phyloP scores from a whole-genome alignment of 2,329 filamentous ascomycete species.

The Penicillium sp. region DNA sequence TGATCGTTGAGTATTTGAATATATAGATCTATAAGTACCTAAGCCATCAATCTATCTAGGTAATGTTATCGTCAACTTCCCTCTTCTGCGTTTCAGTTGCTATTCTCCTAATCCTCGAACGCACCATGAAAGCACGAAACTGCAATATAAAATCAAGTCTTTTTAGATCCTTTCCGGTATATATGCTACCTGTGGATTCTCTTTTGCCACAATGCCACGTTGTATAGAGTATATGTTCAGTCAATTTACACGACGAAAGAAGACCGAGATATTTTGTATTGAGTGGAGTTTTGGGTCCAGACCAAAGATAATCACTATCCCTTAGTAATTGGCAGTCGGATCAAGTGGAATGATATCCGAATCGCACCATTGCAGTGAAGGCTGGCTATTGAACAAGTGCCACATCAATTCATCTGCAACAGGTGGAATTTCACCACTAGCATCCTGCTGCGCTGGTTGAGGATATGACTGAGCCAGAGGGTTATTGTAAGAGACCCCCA shows the following conservation, averaged over 20 bases:
- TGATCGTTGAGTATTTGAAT: no score
- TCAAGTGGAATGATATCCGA: slow-evolving; percentile 11
- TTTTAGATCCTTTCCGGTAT: no score
- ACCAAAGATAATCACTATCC: not conserved
- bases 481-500: not conserved
- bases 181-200: no score
- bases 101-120: no score
- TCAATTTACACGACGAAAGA: not conserved
- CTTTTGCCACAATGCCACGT: not conserved
- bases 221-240: not conserved
- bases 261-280: not conserved
- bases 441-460: not conserved
- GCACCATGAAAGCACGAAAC: no score
- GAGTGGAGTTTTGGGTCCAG: not conserved
- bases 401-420: slow-evolving; percentile 28
- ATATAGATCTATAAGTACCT: no score
- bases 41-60: no score
- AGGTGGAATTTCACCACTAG: slow-evolving; percentile 3
- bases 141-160: no score
- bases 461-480: not conserved
- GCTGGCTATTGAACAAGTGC: slow-evolving; percentile 29
- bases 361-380: slow-evolving; percentile 27
- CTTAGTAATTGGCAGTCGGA: not conserved
- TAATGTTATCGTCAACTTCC: no score
- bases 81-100: no score